Conservation (phyloP, 768 basidiomycete species). For the Lentinula boryana region DNA sequence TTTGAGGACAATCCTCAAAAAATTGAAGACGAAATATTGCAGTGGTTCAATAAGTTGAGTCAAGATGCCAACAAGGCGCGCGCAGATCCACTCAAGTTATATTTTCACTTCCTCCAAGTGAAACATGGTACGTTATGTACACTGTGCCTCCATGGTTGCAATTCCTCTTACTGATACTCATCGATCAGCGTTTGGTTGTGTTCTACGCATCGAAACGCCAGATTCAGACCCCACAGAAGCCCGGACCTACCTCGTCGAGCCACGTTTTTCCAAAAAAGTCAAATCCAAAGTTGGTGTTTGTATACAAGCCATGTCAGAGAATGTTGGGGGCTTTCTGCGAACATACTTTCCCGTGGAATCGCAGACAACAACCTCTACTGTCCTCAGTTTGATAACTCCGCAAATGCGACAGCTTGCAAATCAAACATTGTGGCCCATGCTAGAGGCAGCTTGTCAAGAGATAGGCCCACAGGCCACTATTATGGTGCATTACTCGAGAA, state of each 20-base stretch:
- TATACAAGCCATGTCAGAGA: conserved; percentile 4
- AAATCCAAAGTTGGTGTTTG: neutral
- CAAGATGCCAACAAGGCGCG: neutral
- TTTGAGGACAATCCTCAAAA: neutral
- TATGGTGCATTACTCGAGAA: neutral
- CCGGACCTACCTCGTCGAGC: neutral
- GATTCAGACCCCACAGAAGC: neutral
- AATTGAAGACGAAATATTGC: neutral
- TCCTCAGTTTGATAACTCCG: neutral
- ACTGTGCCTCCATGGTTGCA: neutral
- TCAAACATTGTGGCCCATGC: neutral
- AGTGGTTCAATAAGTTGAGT: neutral
- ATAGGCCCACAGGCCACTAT: neutral
- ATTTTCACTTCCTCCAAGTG: neutral
- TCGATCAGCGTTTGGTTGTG: neutral
- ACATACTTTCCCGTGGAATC: neutral
- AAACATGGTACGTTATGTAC: neutral
- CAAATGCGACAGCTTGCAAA: neutral
- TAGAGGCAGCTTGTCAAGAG: neutral
- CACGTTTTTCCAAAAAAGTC: neutral
- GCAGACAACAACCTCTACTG: neutral
- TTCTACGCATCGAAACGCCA: neutral
- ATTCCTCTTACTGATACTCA: neutral
- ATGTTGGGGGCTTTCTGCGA: neutral
- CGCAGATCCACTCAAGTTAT: neutral